Evolutionary conservation across 225 moss, liverwort and hornwort species (phyloP).

Genomic region (Pleurozium schreberi): DNA sequence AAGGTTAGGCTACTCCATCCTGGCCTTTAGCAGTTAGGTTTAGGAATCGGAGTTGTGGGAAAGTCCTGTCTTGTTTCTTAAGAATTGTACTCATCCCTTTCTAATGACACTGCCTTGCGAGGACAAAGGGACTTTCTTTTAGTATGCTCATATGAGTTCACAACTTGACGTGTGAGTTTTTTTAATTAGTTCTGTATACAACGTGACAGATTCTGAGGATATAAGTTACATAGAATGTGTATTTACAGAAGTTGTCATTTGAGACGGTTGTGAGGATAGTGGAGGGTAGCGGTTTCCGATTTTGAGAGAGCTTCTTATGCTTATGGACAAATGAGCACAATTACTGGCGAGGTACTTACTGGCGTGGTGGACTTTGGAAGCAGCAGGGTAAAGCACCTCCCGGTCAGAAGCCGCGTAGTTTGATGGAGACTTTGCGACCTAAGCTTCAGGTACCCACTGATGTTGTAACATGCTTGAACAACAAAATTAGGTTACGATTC

Average conservation of each 20-base stretch:
- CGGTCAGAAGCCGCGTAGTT: conserved; percentile 47
- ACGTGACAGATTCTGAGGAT: background rate
- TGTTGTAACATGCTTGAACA: background rate
- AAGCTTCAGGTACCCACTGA: conserved; percentile 34
- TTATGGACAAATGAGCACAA: background rate
- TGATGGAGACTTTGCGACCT: conserved; percentile 49
- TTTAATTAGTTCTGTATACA: background rate
- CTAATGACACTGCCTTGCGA: background rate
- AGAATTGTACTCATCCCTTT: background rate
- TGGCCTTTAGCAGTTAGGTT: background rate
- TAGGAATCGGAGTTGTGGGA: background rate
- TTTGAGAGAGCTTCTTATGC: background rate
- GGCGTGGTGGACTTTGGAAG: conserved; percentile 20
- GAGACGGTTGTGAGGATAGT: background rate
- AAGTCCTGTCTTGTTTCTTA: background rate
- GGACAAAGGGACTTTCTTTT: background rate
- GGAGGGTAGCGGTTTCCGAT: background rate
- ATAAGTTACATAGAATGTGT: background rate
- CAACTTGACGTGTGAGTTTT: background rate
- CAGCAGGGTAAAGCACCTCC: conserved; percentile 57
- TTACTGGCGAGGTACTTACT: conserved; percentile 7
- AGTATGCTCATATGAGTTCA: background rate
- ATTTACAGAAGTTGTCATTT: background rate
- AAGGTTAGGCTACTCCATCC: conserved; percentile 57
- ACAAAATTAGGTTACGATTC: background rate